Conservation (phyloP, 768 basidiomycete genomes). For the Lentinula edodes region DNA sequence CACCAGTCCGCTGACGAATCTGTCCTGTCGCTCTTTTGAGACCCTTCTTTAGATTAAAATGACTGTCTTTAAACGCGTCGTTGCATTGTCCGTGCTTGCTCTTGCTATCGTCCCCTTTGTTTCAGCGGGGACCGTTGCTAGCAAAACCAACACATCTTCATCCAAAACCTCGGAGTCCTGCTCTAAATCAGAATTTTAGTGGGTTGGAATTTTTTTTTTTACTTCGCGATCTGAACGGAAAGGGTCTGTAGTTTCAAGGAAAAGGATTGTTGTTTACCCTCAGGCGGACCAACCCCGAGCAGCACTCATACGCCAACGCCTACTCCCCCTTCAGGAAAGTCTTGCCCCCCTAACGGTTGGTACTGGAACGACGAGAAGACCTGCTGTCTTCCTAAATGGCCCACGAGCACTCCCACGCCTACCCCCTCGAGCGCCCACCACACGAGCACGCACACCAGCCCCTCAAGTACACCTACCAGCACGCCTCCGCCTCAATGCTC, state of each 20-base stretch:
- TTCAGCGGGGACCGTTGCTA: slow-evolving; percentile 21
- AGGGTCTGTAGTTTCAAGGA: slow-evolving; percentile 19
- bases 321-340: slow-evolving; percentile 39
- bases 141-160: slow-evolving; percentile 3
- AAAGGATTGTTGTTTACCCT: slow-evolving; percentile 38
- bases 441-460: neutral
- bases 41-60: slow-evolving; percentile 24
- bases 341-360: slow-evolving; percentile 41
- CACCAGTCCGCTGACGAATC: slow-evolving; percentile 13
- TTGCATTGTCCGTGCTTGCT: slow-evolving; percentile 22
- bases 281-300: slow-evolving; percentile 26
- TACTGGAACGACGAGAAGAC: slow-evolving; percentile 43
- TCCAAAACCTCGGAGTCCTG: slow-evolving; percentile 17
- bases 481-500: slow-evolving; percentile 47
- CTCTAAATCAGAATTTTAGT: slow-evolving; percentile 27
- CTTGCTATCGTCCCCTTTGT: slow-evolving; percentile 29
- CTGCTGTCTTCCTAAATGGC: slow-evolving; percentile 45
- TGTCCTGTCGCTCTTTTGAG: slow-evolving; percentile 23
- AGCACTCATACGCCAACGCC: slow-evolving; percentile 27
- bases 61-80: slow-evolving; percentile 27
- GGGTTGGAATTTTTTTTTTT: slow-evolving; percentile 6
- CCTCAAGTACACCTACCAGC: neutral
- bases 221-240: neutral
- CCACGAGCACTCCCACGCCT: slow-evolving; percentile 29
- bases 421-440: neutral